Evolutionary conservation across 768 basidiomycete genomes (phyloP).

Genomic region (Suillus fuscotomentosus): DNA sequence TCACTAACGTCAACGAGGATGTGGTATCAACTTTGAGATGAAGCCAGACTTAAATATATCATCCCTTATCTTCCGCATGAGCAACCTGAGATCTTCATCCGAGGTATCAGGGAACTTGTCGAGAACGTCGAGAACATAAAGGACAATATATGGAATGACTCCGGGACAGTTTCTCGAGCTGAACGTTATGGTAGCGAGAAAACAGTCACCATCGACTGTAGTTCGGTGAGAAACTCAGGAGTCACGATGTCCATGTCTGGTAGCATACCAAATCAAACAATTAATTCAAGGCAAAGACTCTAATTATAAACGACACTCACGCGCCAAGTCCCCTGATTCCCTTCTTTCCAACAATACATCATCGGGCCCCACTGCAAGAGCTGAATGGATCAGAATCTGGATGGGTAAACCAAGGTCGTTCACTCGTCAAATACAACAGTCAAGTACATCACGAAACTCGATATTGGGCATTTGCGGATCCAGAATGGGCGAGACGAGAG

Average conservation of each 20-base stretch:
- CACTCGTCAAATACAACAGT: no score
- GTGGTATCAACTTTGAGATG: conserved; percentile 49
- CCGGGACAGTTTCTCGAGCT: conserved; percentile 59
- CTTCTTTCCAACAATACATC: no score
- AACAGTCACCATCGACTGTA: conserved; percentile 59
- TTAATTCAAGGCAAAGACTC: not conserved
- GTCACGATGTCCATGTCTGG: conserved; percentile 36
- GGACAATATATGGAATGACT: conserved; percentile 53
- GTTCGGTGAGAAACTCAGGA: conserved; percentile 38
- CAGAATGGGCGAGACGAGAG: no score
- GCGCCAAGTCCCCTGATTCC: not conserved
- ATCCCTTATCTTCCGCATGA: conserved; percentile 60
- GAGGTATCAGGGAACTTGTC: conserved; percentile 23
- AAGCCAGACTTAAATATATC: conserved; percentile 61
- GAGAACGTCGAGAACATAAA: conserved; percentile 46
- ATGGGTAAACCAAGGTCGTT: no score
- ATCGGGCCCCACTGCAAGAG: no score
- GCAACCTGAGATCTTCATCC: conserved; percentile 35
- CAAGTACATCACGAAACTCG: no score
- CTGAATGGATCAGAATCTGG: no score
- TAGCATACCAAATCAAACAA: not conserved
- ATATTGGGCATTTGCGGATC: no score
- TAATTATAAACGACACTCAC: not conserved
- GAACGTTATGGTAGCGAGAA: conserved; percentile 56
- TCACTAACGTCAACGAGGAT: not conserved